Base-by-base conservation (phyloP, 2,329 filamentous ascomycete genomes). In the Neonectria punicea region DNA sequence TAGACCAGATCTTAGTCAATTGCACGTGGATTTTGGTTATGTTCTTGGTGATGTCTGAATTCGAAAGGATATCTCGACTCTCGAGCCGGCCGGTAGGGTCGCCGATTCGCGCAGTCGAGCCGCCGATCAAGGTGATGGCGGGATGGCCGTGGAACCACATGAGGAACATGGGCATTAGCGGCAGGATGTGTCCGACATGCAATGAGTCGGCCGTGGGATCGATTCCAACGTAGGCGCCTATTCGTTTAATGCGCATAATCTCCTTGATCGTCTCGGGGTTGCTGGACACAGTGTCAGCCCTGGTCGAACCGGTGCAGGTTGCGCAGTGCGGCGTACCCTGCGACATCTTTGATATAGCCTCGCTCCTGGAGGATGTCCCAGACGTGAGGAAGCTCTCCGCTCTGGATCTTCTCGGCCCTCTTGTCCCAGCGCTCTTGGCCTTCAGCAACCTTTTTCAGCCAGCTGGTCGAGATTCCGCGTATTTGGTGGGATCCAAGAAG, bases 141-240 rank as follows among this genome's bases (percentile, higher is more conserved):
- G 87, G 83, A 76, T 91, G 90, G 25, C 93, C 93, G 75, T 94
- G 84, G 69, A 94, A 83, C 80, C 93, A 93, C 83, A 94, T 87
- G 91, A 92, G 95, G 80, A 93, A 94, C 25, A 95, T 82, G 16
- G 92, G 88, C 93, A 96, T 96, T 59, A 95, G 83, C 22, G 93
- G 91, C 14, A 96, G 83, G 6, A 97, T 83, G 75, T 97, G 92
- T 63, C 93, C 93, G 51, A 96, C 83, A 73, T 97, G 93, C 64
- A 96, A 82, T 2, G 93, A 96, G 61, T 88, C 83, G 14, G 92
- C 92, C 0, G 93, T 96, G 5, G 93, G 92, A 75, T 97, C 93
- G 73, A 96, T 88, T 70, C 93, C 93, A 58, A 93, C 91, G 74
- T 97, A 97, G 64, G 87, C 90, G 67, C 90, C 91, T 70, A 93